Percentiles rank a stretch among this genome's conserved stretches.
phyloP scores from a whole-genome alignment of 2,329 filamentous ascomycete genomes.

The Aquanectria penicillioides region DNA sequence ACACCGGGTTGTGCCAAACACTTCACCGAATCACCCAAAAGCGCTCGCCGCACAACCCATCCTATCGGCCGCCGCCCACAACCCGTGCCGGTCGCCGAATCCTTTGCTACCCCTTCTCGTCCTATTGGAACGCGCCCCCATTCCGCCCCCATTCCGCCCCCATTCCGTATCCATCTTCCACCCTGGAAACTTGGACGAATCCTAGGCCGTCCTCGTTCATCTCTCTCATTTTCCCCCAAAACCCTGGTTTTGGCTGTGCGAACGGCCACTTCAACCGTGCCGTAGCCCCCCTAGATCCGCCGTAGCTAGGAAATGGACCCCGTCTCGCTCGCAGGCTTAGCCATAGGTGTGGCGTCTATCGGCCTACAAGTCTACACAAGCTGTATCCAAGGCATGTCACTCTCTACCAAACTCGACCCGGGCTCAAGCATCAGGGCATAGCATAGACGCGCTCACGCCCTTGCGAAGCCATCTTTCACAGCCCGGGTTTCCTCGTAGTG shows the following conservation, averaged over 20 bases:
- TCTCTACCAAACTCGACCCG: neutral
- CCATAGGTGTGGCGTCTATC: slow-evolving; percentile 56
- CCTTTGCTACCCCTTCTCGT: neutral
- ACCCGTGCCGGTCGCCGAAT: neutral
- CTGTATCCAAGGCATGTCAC: slow-evolving; percentile 54
- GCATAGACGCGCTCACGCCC: neutral
- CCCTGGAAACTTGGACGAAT: too few species aligned
- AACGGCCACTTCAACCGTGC: neutral
- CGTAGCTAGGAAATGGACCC: slow-evolving; percentile 51
- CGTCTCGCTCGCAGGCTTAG: slow-evolving; percentile 54
- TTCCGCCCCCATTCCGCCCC: neutral
- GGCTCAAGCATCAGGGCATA: neutral
- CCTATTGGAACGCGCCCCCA: slow-evolving; percentile 8
- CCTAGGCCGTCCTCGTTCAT: too few species aligned
- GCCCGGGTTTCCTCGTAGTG: neutral
- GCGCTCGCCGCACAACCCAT: slow-evolving; percentile 6
- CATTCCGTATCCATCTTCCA: neutral
- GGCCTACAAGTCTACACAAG: slow-evolving; percentile 58
- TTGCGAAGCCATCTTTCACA: neutral
- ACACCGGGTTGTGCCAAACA: neutral
- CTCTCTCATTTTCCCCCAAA: neutral
- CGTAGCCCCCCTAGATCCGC: slow-evolving; percentile 8
- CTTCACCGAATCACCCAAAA: neutral
- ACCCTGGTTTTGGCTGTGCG: slow-evolving; percentile 1
- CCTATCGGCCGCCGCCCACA: slow-evolving; percentile 12